These are phyloP conservation scores for Saprolegnia parasitica DNA, from an alignment of 352 stramenopile species.

Conservation along the genomic window DNA sequence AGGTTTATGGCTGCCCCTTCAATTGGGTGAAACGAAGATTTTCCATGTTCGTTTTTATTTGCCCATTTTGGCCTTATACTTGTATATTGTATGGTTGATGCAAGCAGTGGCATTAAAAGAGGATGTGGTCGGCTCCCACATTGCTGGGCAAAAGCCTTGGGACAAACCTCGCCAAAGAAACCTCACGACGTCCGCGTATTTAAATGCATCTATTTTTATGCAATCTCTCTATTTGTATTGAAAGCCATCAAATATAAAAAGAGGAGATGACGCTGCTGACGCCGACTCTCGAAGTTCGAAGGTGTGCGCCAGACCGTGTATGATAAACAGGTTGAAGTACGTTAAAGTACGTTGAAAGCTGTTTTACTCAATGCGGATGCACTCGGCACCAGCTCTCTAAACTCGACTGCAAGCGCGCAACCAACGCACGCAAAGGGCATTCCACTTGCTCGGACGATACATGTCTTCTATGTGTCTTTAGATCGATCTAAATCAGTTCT, in stretches of 20 bases:
- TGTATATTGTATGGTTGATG: neutral
- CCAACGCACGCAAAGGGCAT: too few relatives aligned
- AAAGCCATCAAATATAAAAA: neutral
- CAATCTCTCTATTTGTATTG: neutral
- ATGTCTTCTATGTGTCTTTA: too few relatives aligned
- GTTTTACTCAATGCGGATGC: too few relatives aligned
- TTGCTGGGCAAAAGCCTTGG: neutral
- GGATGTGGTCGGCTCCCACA: neutral
- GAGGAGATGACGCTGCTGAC: neutral
- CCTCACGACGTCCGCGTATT: neutral
- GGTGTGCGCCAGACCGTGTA: neutral
- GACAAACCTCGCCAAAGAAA: slow-evolving; percentile 2
- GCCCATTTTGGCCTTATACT: neutral
- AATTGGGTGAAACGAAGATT: slow-evolving; percentile 4
- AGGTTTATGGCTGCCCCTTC: slow-evolving; percentile 13
- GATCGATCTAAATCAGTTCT: too few relatives aligned
- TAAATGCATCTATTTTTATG: neutral
- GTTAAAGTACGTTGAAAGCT: too few relatives aligned
- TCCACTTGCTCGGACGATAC: too few relatives aligned
- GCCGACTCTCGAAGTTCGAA: neutral
- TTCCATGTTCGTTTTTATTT: neutral
- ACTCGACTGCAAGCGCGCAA: too few relatives aligned
- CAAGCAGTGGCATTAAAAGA: neutral
- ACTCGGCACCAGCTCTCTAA: too few relatives aligned
- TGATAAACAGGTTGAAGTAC: too few relatives aligned